phyloP scores from a whole-genome alignment of 2,329 filamentous ascomycete genomes.

The Celoporthe dispersa region DNA sequence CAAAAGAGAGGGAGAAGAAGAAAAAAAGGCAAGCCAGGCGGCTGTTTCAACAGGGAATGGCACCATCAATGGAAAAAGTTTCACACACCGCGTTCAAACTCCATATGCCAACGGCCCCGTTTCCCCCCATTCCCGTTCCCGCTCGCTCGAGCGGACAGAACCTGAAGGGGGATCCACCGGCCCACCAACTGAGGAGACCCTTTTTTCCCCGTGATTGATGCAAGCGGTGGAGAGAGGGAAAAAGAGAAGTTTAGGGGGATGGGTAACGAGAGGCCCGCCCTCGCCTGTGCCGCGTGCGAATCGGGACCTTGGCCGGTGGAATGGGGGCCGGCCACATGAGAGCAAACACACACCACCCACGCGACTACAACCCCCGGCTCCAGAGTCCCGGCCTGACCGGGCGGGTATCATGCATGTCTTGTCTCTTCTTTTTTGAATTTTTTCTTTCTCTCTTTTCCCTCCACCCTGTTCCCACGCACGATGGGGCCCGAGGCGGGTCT shows the following conservation, averaged over 20 bases:
- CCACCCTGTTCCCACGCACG: background rate
- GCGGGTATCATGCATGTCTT: conserved; percentile 13
- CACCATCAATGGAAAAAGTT: conserved; percentile 12
- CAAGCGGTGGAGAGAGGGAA: background rate
- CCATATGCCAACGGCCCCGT: conserved; percentile 12
- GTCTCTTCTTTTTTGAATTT: conserved; percentile 13
- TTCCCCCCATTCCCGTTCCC: conserved; percentile 6
- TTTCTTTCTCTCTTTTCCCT: background rate
- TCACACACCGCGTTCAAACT: conserved; percentile 11
- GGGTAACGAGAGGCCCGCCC: background rate
- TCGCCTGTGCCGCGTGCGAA: conserved; percentile 6
- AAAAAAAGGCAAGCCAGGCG: background rate
- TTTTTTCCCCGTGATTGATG: conserved; percentile 3
- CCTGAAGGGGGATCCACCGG: background rate
- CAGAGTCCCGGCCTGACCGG: conserved; percentile 12
- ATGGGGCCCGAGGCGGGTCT: background rate
- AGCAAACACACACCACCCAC: background rate
- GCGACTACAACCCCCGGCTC: background rate
- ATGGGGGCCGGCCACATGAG: background rate
- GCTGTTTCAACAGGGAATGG: background rate
- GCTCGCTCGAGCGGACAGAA: background rate
- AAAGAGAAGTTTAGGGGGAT: background rate
- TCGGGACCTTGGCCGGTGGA: conserved; percentile 10
- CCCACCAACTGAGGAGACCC: background rate
- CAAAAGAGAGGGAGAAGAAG: background rate